Evolutionary conservation across 148 eudicot species (phyloP), one percentile per base, ranked within the genome.

Genomic region (Gaultheria prostrata): DNA sequence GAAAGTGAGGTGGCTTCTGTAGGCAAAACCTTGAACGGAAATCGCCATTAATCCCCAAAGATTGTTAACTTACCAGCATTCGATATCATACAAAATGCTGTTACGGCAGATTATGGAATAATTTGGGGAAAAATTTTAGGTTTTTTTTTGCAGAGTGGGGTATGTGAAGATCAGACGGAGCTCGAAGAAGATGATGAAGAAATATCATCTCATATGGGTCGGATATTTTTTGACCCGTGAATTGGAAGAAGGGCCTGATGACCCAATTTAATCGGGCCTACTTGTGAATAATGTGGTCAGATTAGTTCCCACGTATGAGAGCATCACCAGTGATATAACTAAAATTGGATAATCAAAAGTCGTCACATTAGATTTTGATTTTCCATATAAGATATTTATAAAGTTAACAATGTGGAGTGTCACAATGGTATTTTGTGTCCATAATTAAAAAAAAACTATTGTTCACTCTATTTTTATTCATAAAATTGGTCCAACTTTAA

Each of bases 1-100:
- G 82, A 85, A 13, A 26, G 80, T 79, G 73, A 87, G 77, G 18
- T 80, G 86, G 61, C 82, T 83, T 53, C 84, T 84, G 21, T 78
- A 82, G 8, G 78, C 83, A 56, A 87, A 39, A 10, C 83, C 87
- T 67, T 81, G 83, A 46, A 81, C 18, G 54, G 57, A 51, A 13
- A 39, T 81, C 69, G 83, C 76, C 83, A 81, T 81, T 9, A 45
- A 24, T 15, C 17, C 61, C 10, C 69, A 63, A 26, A 24, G 30
- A 63, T 11, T 63, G 24, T 4, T 63, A 0, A 30, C 9, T 63
- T 10, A 63, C 69, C 69, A 63, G 69, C 69, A 63, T 63, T 10
- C 10, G 30, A 26, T 24, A 24, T 9, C 69, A 10, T 3, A n/a
- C 69, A 3, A 63, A 59, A n/a, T 63, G 69, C 4, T 63, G 69